Evolutionary conservation across 345 rosid species (phyloP).

Genomic region (Melaleuca quinquenervia): DNA sequence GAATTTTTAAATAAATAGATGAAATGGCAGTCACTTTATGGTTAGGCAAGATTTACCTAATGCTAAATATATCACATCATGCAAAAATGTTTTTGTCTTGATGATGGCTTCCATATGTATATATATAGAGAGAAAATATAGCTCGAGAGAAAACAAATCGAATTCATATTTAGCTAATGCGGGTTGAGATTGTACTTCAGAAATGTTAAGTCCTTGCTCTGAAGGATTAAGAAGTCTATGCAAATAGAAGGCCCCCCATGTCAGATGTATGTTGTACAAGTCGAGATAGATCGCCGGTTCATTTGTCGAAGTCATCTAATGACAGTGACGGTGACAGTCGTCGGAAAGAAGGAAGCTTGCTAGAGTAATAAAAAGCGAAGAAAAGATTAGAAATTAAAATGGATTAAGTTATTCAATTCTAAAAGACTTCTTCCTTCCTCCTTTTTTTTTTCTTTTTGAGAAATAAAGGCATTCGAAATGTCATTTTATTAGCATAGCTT

Average conservation of each 20-base stretch:
- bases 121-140: background rate
- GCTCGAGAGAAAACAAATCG: background rate
- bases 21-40: background rate
- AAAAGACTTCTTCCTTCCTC: too few relatives aligned
- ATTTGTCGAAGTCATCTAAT: too few relatives aligned
- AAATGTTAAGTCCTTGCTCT: background rate
- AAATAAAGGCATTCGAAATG: too few relatives aligned
- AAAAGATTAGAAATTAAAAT: background rate
- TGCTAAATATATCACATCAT: too few relatives aligned
- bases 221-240: background rate
- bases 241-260: background rate
- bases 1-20: accelerated
- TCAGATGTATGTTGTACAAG: too few relatives aligned
- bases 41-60: background rate
- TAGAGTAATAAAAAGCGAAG: background rate
- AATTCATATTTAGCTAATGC: background rate
- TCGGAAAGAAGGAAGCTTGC: background rate
- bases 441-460: too few relatives aligned
- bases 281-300: too few relatives aligned
- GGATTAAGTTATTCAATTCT: too few relatives aligned
- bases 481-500: too few relatives aligned
- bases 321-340: too few relatives aligned
- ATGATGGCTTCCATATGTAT: background rate
- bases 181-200: background rate
- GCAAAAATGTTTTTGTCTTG: too few relatives aligned